Evolutionary conservation across 2,329 filamentous ascomycete genomes (phyloP), one percentile per base, ranked within the genome.

Genomic region (Mollisiaceae sp.): DNA sequence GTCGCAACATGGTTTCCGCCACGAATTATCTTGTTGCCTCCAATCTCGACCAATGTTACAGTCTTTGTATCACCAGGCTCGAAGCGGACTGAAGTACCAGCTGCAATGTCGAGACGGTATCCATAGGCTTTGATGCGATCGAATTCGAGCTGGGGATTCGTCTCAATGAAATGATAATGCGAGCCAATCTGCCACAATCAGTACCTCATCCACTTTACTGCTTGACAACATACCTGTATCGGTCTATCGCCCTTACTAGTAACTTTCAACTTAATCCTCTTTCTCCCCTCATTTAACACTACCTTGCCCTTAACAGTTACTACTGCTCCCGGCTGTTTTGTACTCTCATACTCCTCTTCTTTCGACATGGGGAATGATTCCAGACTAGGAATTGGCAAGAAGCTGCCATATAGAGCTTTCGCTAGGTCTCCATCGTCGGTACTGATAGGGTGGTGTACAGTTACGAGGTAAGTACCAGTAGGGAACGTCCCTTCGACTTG

Each of bases 111-210:
- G 15, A 98, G 84, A 12, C 93, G 86, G 79, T 87, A 97, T 6
- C 94, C 94, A 74, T 95, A 95, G 0, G 93, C 87, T 70, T 87
- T 87, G 59, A 87, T 81, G 32, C 94, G 91, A 79, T 98, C 94
- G 77, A 98, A 98, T 67, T 91, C 87, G 59, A 98, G 85, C 77
- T 92, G 87, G 0, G 93, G 92, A 78, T 98, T 98, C n/a, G 89
- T 91, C 81, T 98, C 94, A 75, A 97, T 88, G 77, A 98, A 97
- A 79, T 97, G 94, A 78, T 97, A 98, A 79, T 98, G 94, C 38
- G 93, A 97, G 38, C 94, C 94, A 66, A 92, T 84, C 85, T 89
- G 72, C 32, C 15, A 61, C 72, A 50, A n/a, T 58, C 24, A 18
- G 12, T 47, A 43, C 36, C 20, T 38, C 59, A 32, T 12, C 32